phyloP scores from a whole-genome alignment of 139 green algal genomes.

The Picochlorum sp. region DNA sequence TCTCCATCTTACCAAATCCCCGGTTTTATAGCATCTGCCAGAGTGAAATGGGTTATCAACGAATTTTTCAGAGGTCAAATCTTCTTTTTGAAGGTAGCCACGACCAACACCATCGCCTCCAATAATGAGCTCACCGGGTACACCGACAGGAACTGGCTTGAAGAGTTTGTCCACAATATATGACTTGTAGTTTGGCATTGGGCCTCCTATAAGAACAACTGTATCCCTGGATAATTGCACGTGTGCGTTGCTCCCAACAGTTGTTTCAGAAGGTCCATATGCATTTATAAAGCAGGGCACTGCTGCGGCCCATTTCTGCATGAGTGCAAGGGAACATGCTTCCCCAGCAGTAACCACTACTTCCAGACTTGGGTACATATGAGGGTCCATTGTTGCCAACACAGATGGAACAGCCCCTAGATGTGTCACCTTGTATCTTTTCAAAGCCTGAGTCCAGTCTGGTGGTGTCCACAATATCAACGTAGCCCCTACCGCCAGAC shows the following conservation, averaged over 20 bases:
- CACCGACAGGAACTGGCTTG: slow-evolving; percentile 18
- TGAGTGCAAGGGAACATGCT: neutral
- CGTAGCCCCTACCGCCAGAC: neutral
- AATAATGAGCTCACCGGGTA: slow-evolving; percentile 36
- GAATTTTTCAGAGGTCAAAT: slow-evolving; percentile 27
- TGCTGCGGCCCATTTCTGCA: neutral
- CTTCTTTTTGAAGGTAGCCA: slow-evolving; percentile 16
- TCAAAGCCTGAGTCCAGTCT: neutral
- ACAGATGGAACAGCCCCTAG: neutral
- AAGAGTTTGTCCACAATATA: slow-evolving; percentile 20
- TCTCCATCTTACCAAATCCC: slow-evolving; percentile 29
- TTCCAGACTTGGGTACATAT: neutral
- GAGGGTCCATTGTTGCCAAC: neutral
- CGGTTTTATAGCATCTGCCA: slow-evolving; percentile 12
- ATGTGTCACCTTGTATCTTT: neutral
- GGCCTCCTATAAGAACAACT: slow-evolving; percentile 18
- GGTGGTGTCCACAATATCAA: slow-evolving; percentile 2
- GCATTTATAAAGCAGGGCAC: slow-evolving; percentile 2
- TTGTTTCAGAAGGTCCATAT: slow-evolving; percentile 33
- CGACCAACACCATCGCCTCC: slow-evolving; percentile 21
- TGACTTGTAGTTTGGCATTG: slow-evolving; percentile 24
- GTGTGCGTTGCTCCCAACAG: slow-evolving; percentile 6
- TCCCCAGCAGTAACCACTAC: neutral
- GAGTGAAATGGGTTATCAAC: slow-evolving; percentile 18
- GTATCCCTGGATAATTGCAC: neutral